Percentiles rank a stretch among this genome's conserved stretches.
These are phyloP conservation scores for Coniochaeta ligniaria DNA, from an alignment of 2,329 filamentous ascomycete species.

Conservation along the genomic window DNA sequence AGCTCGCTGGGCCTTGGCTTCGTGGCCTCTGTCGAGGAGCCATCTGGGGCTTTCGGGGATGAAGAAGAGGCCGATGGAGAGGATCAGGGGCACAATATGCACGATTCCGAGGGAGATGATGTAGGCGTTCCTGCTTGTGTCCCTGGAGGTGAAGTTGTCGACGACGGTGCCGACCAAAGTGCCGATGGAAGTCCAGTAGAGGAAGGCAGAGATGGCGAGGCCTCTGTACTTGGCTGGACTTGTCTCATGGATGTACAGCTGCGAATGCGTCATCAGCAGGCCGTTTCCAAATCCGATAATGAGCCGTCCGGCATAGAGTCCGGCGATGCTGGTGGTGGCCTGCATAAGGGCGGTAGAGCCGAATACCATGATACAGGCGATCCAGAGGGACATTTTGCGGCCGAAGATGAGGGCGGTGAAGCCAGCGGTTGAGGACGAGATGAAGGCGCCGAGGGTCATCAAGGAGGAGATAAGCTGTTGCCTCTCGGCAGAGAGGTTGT, in stretches of 20 bases:
- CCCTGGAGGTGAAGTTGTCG: conserved; percentile 37
- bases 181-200: conserved; percentile 22
- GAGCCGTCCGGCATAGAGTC: conserved; percentile 46
- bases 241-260: conserved; percentile 26
- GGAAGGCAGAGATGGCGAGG: conserved; percentile 28
- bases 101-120: conserved; percentile 33
- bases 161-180: conserved; percentile 38
- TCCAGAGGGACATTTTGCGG: conserved; percentile 31
- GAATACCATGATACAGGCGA: conserved; percentile 40
- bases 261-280: conserved; percentile 47
- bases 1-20: conserved; percentile 25
- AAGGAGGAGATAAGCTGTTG: conserved; percentile 41
- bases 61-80: conserved; percentile 27
- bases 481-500: conserved; percentile 34
- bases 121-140: conserved; percentile 27
- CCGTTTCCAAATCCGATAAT: conserved; percentile 50
- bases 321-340: conserved; percentile 42
- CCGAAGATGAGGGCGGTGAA: conserved; percentile 24
- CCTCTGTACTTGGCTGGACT: conserved; percentile 20
- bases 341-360: conserved; percentile 52
- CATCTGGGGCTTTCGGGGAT: conserved; percentile 34
- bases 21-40: conserved; percentile 27
- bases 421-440: conserved; percentile 33
- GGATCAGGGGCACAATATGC: conserved; percentile 27
- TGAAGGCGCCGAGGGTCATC: conserved; percentile 39